These are phyloP conservation scores for Tolypocladium album DNA, from an alignment of 2,329 filamentous ascomycete species.

Conservation along the genomic window DNA sequence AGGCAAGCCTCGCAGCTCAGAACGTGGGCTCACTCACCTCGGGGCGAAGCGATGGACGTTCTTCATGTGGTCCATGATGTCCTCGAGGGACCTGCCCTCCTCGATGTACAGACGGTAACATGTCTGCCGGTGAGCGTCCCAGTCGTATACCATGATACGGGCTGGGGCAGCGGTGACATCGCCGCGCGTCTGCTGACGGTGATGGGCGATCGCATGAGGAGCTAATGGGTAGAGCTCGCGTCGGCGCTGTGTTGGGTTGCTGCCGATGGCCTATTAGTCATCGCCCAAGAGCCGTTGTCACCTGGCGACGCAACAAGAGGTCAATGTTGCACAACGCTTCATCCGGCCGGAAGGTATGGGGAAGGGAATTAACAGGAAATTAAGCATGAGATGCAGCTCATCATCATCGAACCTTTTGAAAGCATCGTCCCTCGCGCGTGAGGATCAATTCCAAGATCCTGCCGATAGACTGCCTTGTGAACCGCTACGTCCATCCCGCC, in stretches of 20 bases:
- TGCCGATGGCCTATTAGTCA: background rate
- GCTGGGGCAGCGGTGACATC: constrained; percentile 6
- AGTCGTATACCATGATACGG: constrained; percentile 34
- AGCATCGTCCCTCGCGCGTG: too few relatives aligned
- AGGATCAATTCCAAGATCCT: too few relatives aligned
- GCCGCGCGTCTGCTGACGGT: background rate
- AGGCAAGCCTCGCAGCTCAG: background rate
- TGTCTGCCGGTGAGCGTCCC: constrained; percentile 31
- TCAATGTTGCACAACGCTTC: too few relatives aligned
- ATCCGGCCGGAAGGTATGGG: too few relatives aligned
- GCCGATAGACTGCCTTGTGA: too few relatives aligned
- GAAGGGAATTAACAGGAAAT: too few relatives aligned
- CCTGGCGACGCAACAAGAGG: too few relatives aligned
- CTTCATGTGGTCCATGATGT: constrained; percentile 64
- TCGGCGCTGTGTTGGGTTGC: background rate
- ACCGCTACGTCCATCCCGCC: too few relatives aligned
- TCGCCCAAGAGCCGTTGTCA: too few relatives aligned
- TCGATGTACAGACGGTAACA: constrained; percentile 60
- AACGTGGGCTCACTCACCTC: constrained; percentile 45
- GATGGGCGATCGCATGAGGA: background rate
- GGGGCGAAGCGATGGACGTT: constrained; percentile 56
- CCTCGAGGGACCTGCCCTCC: constrained; percentile 60
- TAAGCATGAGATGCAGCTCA: too few relatives aligned
- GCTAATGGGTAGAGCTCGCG: background rate
- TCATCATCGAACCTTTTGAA: too few relatives aligned